phyloP scores from a whole-genome alignment of 306 rosid genomes.

The Quercus mongolica region DNA sequence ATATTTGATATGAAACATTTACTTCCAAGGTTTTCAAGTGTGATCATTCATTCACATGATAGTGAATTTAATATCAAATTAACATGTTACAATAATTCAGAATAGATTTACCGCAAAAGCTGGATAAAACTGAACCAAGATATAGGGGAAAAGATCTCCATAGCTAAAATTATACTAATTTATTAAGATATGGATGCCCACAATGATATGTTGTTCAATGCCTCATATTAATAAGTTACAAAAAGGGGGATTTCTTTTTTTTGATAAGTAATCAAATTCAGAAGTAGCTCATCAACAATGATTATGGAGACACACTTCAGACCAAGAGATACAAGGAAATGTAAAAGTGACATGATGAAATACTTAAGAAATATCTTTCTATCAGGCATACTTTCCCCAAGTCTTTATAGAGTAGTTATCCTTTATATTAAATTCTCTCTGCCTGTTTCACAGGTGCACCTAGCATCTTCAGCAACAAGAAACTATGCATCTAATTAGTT shows the following conservation, averaged over 20 bases:
- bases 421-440: too few species aligned
- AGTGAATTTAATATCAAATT: neutral
- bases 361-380: too few species aligned
- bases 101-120: neutral
- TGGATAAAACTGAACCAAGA: neutral
- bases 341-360: too few species aligned
- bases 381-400: too few species aligned
- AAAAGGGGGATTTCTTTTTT: neutral
- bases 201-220: neutral
- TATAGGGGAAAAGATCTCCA: neutral
- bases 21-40: neutral
- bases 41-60: neutral
- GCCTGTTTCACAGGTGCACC: too few species aligned
- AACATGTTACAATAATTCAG: neutral
- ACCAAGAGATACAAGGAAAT: too few species aligned
- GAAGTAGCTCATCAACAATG: neutral
- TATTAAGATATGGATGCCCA: neutral
- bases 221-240: neutral
- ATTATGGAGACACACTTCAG: too few species aligned
- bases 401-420: too few species aligned
- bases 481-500: neutral
- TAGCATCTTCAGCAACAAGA: neutral
- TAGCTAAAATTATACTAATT: neutral
- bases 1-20: neutral
- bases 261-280: neutral